Evolutionary conservation across 2,329 filamentous ascomycete genomes (phyloP), one percentile per base, ranked within the genome.

Genomic region (Lachnellula arida): DNA sequence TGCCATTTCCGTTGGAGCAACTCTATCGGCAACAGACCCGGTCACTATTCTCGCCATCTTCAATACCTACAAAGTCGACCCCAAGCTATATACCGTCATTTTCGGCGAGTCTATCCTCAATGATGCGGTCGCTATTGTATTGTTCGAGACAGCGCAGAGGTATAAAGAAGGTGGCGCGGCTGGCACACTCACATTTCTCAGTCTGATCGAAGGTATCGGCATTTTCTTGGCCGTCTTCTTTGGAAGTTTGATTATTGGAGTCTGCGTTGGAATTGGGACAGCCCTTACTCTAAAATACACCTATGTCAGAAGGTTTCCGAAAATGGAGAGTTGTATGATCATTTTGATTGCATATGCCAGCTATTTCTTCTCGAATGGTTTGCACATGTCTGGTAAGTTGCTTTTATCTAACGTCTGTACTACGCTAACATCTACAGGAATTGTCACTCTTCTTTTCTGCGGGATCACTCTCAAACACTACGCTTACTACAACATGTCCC

Each of bases 401-500:
- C n/a, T 42, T 15, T 43, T n/a, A 28, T 25, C 3, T 43, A 34
- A 32, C 1, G 34, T 19, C 9, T 40, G 40, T 11, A 49, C 28
- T 9, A 17, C 55, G 17, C 49, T 32, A 53, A 51, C 17, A 28
- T 14, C 9, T n/a, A 7, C n/a, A 54, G 49, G 53, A 51, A 99
- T 99, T 67, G 94, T 99, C 63, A 96, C 94, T 23, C 78, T 99
- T 56, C 79, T 99, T 1, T 99, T 99, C 77, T 99, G 94, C 72
- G 94, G 94, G 54, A 99, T 99, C 65, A 97, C 94, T 11, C 78
- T 99, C 61, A 99, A 99, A 74, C 94, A 99, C 71, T 99, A 99
- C 69, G 94, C 94, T 60, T 99, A 99, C 75, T 97, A 97, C 80
- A 99, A 99, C 77, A 99, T 99, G 94, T 99, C 94, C 32, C 86